Evolutionary conservation across 1,284 basidiomycete genomes (phyloP).

Genomic region (Ustilago tritici): DNA sequence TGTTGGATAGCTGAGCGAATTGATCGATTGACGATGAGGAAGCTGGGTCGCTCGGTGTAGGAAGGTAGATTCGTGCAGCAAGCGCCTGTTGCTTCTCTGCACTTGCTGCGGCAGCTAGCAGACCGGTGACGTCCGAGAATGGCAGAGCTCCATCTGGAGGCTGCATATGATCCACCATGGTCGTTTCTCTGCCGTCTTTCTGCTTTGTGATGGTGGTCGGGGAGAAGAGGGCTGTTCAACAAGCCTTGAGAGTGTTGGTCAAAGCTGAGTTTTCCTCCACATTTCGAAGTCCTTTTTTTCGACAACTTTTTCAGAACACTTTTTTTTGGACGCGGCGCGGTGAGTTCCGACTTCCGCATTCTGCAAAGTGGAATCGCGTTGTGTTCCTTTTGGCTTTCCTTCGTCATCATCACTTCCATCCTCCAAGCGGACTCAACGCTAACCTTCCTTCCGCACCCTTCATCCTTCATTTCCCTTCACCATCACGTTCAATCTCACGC

Average conservation of each 20-base stretch:
- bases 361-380: constrained; percentile 16
- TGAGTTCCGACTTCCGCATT: constrained; percentile 28
- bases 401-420: constrained; percentile 3
- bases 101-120: constrained; percentile 34
- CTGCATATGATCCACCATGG: neutral
- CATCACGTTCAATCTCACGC: neutral
- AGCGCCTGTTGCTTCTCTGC: constrained; percentile 50
- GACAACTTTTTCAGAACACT: constrained; percentile 3
- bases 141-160: constrained; percentile 40
- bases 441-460: neutral
- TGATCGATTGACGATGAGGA: constrained; percentile 24
- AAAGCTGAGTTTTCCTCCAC: constrained; percentile 33
- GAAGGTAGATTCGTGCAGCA: constrained; percentile 33
- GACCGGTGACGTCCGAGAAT: constrained; percentile 37
- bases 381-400: neutral
- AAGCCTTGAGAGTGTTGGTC: constrained; percentile 14
- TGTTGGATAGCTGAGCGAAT: constrained; percentile 23
- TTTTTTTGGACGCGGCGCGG: neutral
- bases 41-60: constrained; percentile 7
- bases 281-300: constrained; percentile 14
- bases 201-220: constrained; percentile 1
- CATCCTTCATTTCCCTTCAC: neutral
- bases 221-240: neutral
- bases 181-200: neutral
- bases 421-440: neutral